phyloP scores from a whole-genome alignment of 2,329 filamentous ascomycete species.

The Fusarium caatingaense region DNA sequence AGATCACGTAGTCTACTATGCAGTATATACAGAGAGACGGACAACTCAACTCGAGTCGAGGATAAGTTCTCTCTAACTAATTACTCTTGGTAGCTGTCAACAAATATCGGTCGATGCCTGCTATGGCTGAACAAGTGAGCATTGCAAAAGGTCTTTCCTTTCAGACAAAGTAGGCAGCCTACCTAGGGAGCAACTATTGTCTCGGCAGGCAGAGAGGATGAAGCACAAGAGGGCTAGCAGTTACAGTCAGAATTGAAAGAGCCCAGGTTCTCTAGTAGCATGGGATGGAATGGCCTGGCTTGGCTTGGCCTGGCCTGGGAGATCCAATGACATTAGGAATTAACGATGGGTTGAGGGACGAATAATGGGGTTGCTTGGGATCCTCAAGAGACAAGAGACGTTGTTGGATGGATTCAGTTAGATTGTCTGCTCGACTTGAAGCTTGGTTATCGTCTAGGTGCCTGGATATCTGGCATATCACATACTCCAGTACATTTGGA shows the following conservation, averaged over 20 bases:
- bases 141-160: not conserved
- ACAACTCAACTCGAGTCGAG: slow-evolving; percentile 6
- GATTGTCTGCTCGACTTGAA: not conserved
- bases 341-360: slow-evolving; percentile 1
- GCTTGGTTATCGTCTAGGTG: not conserved
- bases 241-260: slow-evolving; percentile 6
- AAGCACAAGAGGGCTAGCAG: slow-evolving; percentile 1
- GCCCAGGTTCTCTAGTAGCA: slow-evolving; percentile 4
- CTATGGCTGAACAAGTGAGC: not conserved
- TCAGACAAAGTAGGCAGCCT: not conserved
- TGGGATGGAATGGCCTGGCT: slow-evolving; percentile 18
- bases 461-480: not conserved
- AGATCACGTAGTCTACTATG: not conserved
- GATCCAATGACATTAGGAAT: slow-evolving; percentile 18
- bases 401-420: slow-evolving; percentile 7
- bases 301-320: slow-evolving; percentile 9
- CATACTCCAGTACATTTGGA: not conserved
- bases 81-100: not conserved
- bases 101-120: slow-evolving; percentile 8
- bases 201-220: slow-evolving; percentile 1
- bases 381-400: not conserved
- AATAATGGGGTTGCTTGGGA: slow-evolving; percentile 3
- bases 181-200: not conserved
- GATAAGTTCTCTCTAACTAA: not conserved
- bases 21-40: not conserved